Evolutionary conservation across 192 early-diverging fungal genomes (phyloP), one percentile per base, ranked within the genome.

Genomic region (Pilaira anomala): DNA sequence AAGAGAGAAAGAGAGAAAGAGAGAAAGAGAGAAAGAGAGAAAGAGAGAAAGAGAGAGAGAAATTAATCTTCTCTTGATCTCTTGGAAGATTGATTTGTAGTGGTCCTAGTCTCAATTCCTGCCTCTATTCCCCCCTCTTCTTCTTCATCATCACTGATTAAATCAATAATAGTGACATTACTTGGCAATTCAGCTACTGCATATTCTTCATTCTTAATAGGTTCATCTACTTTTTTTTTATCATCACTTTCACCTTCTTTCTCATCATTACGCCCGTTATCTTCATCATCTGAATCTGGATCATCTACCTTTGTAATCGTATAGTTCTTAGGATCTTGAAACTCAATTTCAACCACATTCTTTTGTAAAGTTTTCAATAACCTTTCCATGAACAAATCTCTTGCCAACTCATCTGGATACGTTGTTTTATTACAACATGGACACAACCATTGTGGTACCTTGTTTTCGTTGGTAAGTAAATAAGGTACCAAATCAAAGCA

Each of bases 401-500:
- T 45, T n/a, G 49, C 51, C 8, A 69, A 40, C 7, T 57, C 41
- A 8, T 40, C 48, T 7, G 62, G 60, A 1, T 53, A 45, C 0
- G 55, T 42, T 5, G 42, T 21, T 8, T 59, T n/a, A 40, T 59
- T 69, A 33, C 68, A 69, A 33, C 57, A 61, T 16, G 68, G 68
- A 46, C 68, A 69, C 13, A 39, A 55, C 68, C 68, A 69, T 8
- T 40, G 18, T 18, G 57, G 30, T n/a, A 40, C 16, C 4, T 21
- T 25, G 7, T 30, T 26, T 58, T 16, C 13, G 42, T 69, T 69
- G 2, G 50, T 51, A 6, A 42, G 21, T 7, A 69, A 19, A 41
- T 63, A 69, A 2, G 54, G 49, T 1, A 29, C 24, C 3, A 69
- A 26, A 22, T 69, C 68, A 25, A 63, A 69, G 46, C 68, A 69